Evolutionary conservation across 371 early-diverging fungal genomes (phyloP).

Genomic region (Actinomucor elegans): DNA sequence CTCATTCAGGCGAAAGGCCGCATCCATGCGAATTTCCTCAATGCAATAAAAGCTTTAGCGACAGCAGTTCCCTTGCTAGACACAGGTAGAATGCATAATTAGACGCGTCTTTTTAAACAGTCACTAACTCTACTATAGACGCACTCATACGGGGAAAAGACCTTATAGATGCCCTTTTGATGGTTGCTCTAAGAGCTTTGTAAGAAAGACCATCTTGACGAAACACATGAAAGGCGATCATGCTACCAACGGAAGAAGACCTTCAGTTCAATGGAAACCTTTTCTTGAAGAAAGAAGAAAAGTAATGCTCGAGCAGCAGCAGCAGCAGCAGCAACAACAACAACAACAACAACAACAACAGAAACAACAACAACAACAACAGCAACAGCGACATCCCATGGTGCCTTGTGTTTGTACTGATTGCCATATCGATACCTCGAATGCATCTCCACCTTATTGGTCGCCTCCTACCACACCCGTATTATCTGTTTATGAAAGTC

Average conservation of each 20-base stretch:
- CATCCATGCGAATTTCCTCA: constrained; percentile 21
- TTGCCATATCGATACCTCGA: constrained; percentile 8
- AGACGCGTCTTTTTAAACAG: constrained; percentile 2
- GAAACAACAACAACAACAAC: constrained; percentile 29
- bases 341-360: constrained; percentile 15
- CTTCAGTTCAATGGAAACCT: constrained; percentile 50
- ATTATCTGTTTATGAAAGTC: constrained; percentile 25
- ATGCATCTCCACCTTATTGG: constrained; percentile 16
- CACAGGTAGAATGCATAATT: constrained; percentile 36
- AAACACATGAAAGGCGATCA: constrained; percentile 61
- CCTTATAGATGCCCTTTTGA: constrained; percentile 66
- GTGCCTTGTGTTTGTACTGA: constrained; percentile 20
- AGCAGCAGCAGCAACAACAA: constrained; percentile 24
- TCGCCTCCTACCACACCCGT: constrained; percentile 25
- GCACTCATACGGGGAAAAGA: constrained; percentile 73
- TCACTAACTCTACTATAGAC: constrained; percentile 20
- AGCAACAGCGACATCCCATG: constrained; percentile 19
- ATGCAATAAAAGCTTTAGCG: constrained; percentile 27
- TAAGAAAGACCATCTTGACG: constrained; percentile 69
- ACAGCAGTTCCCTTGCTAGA: constrained; percentile 38
- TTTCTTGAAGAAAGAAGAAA: constrained; percentile 47
- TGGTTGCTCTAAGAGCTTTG: constrained; percentile 65
- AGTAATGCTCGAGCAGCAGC: constrained; percentile 33
- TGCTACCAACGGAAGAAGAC: constrained; percentile 36
- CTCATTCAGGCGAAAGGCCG: constrained; percentile 29